Conservation (phyloP, 2,329 filamentous ascomycete genomes). For the Hymenoscyphus fructigenus region DNA sequence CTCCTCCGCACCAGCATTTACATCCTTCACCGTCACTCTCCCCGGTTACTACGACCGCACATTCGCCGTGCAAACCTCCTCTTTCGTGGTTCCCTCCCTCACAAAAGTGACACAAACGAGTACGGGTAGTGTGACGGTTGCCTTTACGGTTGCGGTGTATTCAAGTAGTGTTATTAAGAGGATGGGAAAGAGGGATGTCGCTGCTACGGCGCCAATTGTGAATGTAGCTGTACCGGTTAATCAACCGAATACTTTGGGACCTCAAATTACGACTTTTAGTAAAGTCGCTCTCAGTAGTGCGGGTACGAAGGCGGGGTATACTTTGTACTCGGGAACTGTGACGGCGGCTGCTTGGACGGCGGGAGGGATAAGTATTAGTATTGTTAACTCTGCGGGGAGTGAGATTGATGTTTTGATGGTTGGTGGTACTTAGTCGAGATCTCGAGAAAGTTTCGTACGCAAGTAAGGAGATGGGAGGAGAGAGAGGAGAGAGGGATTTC, state of each 20-base stretch:
- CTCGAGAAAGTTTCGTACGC: no score
- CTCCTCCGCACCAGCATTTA: conserved; percentile 12
- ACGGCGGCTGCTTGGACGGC: conserved; percentile 2
- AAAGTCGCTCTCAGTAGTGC: conserved; percentile 5
- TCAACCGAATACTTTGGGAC: conserved; percentile 22
- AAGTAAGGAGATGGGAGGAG: no score
- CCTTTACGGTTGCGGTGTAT: conserved; percentile 17
- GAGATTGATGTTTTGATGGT: conserved; percentile 15
- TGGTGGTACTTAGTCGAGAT: neutral
- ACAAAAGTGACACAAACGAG: conserved; percentile 4
- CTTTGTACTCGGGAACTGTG: conserved; percentile 20
- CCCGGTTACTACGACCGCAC: conserved; percentile 9
- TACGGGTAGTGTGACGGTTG: conserved; percentile 11
- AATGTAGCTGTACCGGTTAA: conserved; percentile 19
- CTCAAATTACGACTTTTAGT: conserved; percentile 17
- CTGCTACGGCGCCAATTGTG: conserved; percentile 5
- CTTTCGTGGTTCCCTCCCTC: conserved; percentile 24
- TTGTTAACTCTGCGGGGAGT: neutral
- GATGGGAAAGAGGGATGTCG: no score
- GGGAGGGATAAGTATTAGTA: conserved; percentile 2
- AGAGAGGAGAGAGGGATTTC: no score
- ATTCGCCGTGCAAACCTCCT: conserved; percentile 15
- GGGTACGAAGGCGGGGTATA: conserved; percentile 16
- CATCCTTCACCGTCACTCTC: conserved; percentile 11
- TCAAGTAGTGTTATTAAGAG: no score